phyloP scores from a whole-genome alignment of 2,329 filamentous ascomycete species.

The Rhinocladiella similis region DNA sequence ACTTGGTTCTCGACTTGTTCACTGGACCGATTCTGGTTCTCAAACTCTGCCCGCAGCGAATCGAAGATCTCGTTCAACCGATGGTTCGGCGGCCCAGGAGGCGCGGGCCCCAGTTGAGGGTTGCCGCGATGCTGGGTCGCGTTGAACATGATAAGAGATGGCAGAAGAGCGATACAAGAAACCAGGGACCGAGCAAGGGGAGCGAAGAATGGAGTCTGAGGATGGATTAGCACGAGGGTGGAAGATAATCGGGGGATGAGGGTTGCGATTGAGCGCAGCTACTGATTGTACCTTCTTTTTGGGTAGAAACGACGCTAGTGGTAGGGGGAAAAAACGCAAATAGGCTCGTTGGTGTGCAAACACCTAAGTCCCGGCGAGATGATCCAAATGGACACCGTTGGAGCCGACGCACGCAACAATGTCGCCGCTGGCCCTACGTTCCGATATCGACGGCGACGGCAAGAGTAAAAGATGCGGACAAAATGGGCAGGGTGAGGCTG shows the following conservation, averaged over 20 bases:
- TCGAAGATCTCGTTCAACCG: constrained; percentile 91
- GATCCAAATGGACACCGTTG: background rate
- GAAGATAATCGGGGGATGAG: constrained; percentile 12
- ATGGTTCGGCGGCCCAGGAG: constrained; percentile 52
- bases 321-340: constrained; percentile 27
- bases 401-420: background rate
- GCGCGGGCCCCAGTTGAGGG: constrained; percentile 47
- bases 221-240: constrained; percentile 2
- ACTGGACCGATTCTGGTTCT: constrained; percentile 75
- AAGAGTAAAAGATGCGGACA: too few relatives aligned
- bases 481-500: background rate
- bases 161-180: background rate
- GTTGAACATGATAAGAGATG: constrained; percentile 28
- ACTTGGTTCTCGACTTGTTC: constrained; percentile 97
- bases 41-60: constrained; percentile 86
- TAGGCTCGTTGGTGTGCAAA: constrained; percentile 12
- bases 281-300: constrained; percentile 1
- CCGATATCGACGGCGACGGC: too few relatives aligned
- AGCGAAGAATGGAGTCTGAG: constrained; percentile 2
- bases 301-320: constrained; percentile 24
- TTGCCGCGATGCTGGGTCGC: constrained; percentile 30
- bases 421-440: too few relatives aligned
- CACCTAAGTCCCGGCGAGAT: constrained; percentile 3
- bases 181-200: background rate
- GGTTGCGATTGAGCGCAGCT: constrained; percentile 15